Evolutionary conservation across 2,329 filamentous ascomycete species (phyloP).

Genomic region (Pseudogymnoascus verrucosus): DNA sequence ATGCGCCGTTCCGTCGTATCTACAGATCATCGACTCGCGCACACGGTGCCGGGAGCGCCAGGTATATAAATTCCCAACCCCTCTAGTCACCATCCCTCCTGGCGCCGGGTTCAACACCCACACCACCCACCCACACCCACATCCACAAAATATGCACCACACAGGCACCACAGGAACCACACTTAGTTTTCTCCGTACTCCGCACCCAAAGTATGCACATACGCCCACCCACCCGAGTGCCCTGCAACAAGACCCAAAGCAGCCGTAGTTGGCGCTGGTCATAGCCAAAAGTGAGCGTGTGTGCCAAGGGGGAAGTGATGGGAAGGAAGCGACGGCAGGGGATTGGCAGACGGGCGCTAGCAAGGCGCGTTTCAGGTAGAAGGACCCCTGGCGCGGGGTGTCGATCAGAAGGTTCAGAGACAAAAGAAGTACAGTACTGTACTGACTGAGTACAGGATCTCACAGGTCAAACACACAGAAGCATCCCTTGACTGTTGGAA

Average conservation of each 20-base stretch:
- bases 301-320: neutral
- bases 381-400: slow-evolving; percentile 4
- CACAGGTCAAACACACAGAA: neutral
- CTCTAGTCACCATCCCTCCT: neutral
- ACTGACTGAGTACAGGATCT: neutral
- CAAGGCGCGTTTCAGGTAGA: slow-evolving; percentile 1
- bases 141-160: neutral
- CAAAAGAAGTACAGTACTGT: neutral
- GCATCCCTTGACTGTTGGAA: neutral
- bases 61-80: slow-evolving; percentile 4
- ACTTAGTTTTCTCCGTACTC: neutral
- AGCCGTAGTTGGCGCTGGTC: neutral
- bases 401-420: neutral
- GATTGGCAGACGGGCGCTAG: slow-evolving; percentile 4
- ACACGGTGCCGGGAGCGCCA: neutral
- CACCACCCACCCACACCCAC: neutral
- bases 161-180: neutral
- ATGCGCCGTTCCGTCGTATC: neutral
- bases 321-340: neutral
- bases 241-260: neutral
- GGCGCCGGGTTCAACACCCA: neutral
- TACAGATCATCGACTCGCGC: neutral
- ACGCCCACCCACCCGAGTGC: neutral
- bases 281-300: neutral
- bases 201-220: neutral